Conservation (phyloP, 805 yeast species). For the Cyberlindnera maritima region DNA sequence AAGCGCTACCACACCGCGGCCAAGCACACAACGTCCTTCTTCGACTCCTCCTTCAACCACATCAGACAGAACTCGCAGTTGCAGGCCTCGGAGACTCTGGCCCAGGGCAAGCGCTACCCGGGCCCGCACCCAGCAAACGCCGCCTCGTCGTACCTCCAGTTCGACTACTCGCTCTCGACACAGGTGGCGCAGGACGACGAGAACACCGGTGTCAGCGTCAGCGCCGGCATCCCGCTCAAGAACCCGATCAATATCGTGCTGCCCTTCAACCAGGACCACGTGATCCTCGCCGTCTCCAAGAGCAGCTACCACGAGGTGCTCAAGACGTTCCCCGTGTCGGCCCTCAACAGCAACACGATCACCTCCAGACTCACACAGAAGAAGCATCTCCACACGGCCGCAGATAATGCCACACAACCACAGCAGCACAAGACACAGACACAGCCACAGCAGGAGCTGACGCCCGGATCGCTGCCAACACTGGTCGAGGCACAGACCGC, state of each 20-base stretch:
- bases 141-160: constrained; percentile 25
- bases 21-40: constrained; percentile 34
- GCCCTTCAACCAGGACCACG: constrained; percentile 19
- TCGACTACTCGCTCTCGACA: constrained; percentile 4
- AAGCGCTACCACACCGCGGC: constrained; percentile 36
- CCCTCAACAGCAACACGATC: constrained; percentile 3
- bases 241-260: constrained; percentile 21
- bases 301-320: constrained; percentile 18
- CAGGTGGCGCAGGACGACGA: constrained; percentile 20
- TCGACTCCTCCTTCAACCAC: constrained; percentile 40
- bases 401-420: not conserved
- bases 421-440: constrained; percentile 1
- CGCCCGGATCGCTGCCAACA: constrained; percentile 3
- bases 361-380: constrained; percentile 4
- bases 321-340: constrained; percentile 12
- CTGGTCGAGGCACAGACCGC: constrained; percentile 3
- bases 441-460: not conserved
- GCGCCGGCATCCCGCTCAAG: constrained; percentile 4
- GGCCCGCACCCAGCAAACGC: constrained; percentile 36
- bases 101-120: constrained; percentile 22
- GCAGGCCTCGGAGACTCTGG: constrained; percentile 21
- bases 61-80: constrained; percentile 36
- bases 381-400: constrained; percentile 3
- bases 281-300: constrained; percentile 16
- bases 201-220: constrained; percentile 4